Conservation (phyloP, 805 yeast species). For the Myxozyma mucilagina region DNA sequence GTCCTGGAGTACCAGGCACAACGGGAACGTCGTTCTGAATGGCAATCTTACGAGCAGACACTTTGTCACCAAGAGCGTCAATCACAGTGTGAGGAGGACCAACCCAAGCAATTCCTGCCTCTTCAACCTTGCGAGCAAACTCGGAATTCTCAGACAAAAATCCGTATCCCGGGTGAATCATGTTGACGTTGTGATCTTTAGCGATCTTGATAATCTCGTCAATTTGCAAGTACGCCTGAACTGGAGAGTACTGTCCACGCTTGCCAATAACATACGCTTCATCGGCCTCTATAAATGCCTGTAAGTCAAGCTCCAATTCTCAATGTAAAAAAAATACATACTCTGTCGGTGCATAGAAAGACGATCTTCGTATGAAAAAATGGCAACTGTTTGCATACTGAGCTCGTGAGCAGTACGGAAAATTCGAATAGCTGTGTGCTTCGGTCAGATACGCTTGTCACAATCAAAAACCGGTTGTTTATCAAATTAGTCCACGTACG, state of each 20-base stretch:
- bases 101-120: constrained; percentile 90
- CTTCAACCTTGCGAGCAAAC: constrained; percentile 88
- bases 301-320: not conserved
- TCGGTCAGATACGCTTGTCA: constrained; percentile 42
- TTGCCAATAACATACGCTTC: constrained; percentile 77
- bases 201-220: constrained; percentile 93
- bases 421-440: constrained; percentile 65
- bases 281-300: constrained; percentile 40
- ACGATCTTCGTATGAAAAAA: constrained; percentile 94
- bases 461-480: not conserved
- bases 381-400: constrained; percentile 95
- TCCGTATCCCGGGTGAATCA: constrained; percentile 94
- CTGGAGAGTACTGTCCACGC: constrained; percentile 88
- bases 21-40: constrained; percentile 79
- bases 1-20: constrained; percentile 98
- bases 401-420: constrained; percentile 97
- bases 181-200: constrained; percentile 71
- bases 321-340: constrained; percentile 25
- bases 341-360: constrained; percentile 89
- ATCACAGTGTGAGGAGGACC: constrained; percentile 89
- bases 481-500: constrained; percentile 36
- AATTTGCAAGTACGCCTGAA: constrained; percentile 91
- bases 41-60: constrained; percentile 88
- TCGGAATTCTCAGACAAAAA: constrained; percentile 88
- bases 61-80: constrained; percentile 96